Percentiles rank a stretch among this genome's conserved stretches.
Evolutionary conservation across 1,139 yeast species (phyloP).

Genomic region (Scheffersomyces quercinus): DNA sequence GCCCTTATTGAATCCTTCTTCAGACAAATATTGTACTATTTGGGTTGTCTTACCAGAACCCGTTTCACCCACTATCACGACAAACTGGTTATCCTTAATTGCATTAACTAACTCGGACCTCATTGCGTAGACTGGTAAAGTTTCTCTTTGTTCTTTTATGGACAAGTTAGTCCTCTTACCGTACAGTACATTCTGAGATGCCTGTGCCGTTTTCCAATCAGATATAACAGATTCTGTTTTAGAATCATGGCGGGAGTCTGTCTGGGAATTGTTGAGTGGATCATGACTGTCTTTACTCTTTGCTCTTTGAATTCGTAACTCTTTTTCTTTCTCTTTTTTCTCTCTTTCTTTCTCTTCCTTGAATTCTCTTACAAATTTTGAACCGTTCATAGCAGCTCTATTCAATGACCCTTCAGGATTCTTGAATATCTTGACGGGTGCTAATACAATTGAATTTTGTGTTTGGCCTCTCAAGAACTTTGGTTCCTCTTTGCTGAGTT

Average conservation of each 20-base stretch:
- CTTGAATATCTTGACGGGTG: slow-evolving; percentile 59
- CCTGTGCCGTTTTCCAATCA: slow-evolving; percentile 53
- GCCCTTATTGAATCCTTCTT: slow-evolving; percentile 33
- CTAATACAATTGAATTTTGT: slow-evolving; percentile 38
- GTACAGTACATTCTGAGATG: slow-evolving; percentile 40
- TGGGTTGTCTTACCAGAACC: slow-evolving; percentile 34
- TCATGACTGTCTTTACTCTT: slow-evolving; percentile 36
- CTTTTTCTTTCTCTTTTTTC: slow-evolving; percentile 45
- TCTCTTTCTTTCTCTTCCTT: slow-evolving; percentile 58
- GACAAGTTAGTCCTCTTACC: slow-evolving; percentile 56
- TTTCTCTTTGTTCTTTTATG: slow-evolving; percentile 65
- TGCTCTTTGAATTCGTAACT: slow-evolving; percentile 25
- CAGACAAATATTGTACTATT: slow-evolving; percentile 39
- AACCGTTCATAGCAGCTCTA: slow-evolving; percentile 77
- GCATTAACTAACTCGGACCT: slow-evolving; percentile 58
- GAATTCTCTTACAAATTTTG: slow-evolving; percentile 63
- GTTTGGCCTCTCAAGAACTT: slow-evolving; percentile 65
- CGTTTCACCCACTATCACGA: slow-evolving; percentile 50
- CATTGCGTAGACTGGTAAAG: slow-evolving; percentile 72
- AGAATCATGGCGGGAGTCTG: neutral
- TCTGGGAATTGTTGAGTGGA: slow-evolving; percentile 30
- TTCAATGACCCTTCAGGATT: slow-evolving; percentile 80
- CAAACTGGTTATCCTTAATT: slow-evolving; percentile 47
- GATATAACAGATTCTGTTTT: slow-evolving; percentile 21
- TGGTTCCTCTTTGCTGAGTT: slow-evolving; percentile 69